Evolutionary conservation across 768 basidiomycete species (phyloP).

Genomic region (Mycena sanguinolenta): DNA sequence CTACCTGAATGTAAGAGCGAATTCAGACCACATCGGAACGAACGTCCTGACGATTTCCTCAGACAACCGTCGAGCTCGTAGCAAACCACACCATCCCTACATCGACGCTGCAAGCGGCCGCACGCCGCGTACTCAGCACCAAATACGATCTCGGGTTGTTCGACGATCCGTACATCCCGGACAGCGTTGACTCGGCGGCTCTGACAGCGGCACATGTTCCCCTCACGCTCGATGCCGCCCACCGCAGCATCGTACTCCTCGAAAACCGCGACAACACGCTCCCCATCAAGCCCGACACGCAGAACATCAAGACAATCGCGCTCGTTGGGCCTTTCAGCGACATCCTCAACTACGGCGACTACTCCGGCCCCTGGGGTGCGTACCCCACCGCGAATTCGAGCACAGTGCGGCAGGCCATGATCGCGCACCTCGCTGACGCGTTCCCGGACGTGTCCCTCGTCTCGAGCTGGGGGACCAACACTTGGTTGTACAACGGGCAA

Average conservation of each 20-base stretch:
- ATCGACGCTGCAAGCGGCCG: constrained; percentile 39
- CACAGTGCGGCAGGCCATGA: constrained; percentile 40
- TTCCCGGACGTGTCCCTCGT: constrained; percentile 33
- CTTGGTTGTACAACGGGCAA: constrained; percentile 43
- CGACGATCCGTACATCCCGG: constrained; percentile 36
- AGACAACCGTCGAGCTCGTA: constrained; percentile 39
- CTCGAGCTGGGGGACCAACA: constrained; percentile 41
- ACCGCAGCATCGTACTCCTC: constrained; percentile 41
- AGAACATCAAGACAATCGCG: constrained; percentile 38
- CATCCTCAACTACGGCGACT: constrained; percentile 43
- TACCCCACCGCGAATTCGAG: constrained; percentile 37
- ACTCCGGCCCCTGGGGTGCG: constrained; percentile 41
- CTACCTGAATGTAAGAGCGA: constrained; percentile 37
- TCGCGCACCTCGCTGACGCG: constrained; percentile 30
- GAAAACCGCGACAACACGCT: constrained; percentile 41
- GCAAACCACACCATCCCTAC: constrained; percentile 36
- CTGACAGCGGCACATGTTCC: constrained; percentile 39
- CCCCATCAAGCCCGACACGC: constrained; percentile 38
- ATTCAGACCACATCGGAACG: too few relatives aligned
- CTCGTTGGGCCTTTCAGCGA: constrained; percentile 43
- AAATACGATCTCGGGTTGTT: constrained; percentile 43
- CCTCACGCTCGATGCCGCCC: constrained; percentile 43
- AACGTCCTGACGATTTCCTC: neutral
- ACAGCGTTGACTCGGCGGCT: constrained; percentile 34
- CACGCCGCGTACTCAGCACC: constrained; percentile 35